Base-by-base conservation (phyloP, 2,329 filamentous ascomycete genomes). In the Clonostachys solani region DNA sequence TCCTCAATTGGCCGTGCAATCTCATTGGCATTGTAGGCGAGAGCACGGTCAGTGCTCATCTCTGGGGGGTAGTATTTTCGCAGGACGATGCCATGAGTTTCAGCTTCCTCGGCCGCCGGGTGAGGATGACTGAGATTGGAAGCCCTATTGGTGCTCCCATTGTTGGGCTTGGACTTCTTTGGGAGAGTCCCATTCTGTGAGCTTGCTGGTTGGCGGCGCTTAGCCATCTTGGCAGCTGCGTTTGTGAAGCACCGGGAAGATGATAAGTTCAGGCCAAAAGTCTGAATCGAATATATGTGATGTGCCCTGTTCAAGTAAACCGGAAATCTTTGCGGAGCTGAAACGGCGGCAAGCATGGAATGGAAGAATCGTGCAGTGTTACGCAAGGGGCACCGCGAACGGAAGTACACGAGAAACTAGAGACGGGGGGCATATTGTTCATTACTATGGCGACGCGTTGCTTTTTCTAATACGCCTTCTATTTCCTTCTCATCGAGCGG, bases 51-150 rank as follows among this genome's bases (percentile, higher is more conserved):
- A 57, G 90, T 94, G 68, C 78, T 87, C 84, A 96, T 95, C 61
- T 95, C 90, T 1, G 81, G 79, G 0, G 90, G 90, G 56, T 96
- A 96, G 68, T 84, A 96, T 43, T 87, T 77, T 38, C 85, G 82
- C 35, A 86, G 71, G 0, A 89, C 81, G 44, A 89, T 82, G 16
- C 83, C 84, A 53, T 84, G 55, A 18, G 73, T 65, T 52, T 78
- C 75, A 9, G 74, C 66, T 18, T 72, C 65, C 15, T 63, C 57
- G n/a, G 71, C 60, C 40, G 70, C 69, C 12, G 70, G 72, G 50
- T 80, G 77, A 0, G 74, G 75, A 19, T 65, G 59, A 35, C 65
- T 68, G 45, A 78, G 56, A 45, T 68, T 64, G 33, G 51, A 51
- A 41, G 47, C 23, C 23, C 23, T 9, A 29, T 23, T 23, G 6